These are phyloP conservation scores for Trichoderma sp. DNA, from an alignment of 2,329 filamentous ascomycete species.

Conservation along the genomic window DNA sequence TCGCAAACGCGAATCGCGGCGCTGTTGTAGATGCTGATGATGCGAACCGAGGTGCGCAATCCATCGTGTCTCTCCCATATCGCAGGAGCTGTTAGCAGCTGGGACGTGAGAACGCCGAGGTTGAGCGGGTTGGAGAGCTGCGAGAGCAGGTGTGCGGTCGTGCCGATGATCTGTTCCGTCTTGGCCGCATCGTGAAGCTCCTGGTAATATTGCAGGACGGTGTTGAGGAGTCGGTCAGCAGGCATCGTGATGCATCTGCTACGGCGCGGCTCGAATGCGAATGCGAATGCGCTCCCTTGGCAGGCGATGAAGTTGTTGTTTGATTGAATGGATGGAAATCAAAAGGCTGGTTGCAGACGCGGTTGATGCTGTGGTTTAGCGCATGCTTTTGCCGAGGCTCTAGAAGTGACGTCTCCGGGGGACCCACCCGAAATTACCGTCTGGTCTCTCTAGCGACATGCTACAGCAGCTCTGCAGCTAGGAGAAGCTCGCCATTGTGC, in stretches of 20 bases:
- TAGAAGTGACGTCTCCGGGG: constrained; percentile 15
- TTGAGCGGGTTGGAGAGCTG: constrained; percentile 73
- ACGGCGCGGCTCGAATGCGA: constrained; percentile 1
- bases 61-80: constrained; percentile 64
- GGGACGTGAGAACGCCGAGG: constrained; percentile 67
- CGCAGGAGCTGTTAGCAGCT: constrained; percentile 67
- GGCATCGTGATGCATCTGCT: constrained; percentile 48
- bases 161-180: constrained; percentile 59
- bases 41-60: constrained; percentile 60
- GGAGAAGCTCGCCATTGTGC: not conserved
- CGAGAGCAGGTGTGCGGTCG: constrained; percentile 64
- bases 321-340: not conserved
- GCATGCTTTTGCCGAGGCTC: constrained; percentile 30
- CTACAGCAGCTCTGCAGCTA: not conserved
- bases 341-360: constrained; percentile 2
- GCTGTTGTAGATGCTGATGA: constrained; percentile 70
- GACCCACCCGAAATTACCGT: constrained; percentile 12
- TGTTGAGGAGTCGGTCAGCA: constrained; percentile 63
- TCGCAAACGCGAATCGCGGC: constrained; percentile 56
- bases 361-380: constrained; percentile 10
- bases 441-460: not conserved
- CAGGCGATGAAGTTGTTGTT: not conserved
- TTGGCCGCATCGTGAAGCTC: constrained; percentile 49
- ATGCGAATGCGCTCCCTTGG: not conserved
- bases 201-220: constrained; percentile 60